These are phyloP conservation scores for Tuctoria greenei DNA, from an alignment of 176 grass and related monocot genomes.

Conservation along the genomic window DNA sequence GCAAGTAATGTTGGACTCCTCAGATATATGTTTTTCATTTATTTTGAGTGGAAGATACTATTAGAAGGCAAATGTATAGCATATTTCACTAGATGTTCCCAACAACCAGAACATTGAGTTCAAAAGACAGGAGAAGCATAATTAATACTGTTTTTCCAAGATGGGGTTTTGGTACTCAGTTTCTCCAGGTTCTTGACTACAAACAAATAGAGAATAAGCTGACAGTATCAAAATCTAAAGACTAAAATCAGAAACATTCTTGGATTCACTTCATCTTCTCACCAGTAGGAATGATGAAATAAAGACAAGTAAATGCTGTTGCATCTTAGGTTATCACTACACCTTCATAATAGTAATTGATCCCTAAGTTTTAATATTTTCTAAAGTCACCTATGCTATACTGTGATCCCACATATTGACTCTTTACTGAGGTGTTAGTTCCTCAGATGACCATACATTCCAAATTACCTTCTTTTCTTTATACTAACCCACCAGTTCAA, in stretches of 20 bases:
- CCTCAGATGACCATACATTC: neutral
- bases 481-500: neutral
- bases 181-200: neutral
- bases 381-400: neutral
- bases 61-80: neutral
- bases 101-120: neutral
- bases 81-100: neutral
- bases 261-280: neutral
- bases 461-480: neutral
- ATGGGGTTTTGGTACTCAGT: neutral
- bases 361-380: neutral
- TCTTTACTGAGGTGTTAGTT: neutral
- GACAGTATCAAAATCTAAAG: too few species aligned
- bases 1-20: slow-evolving; percentile 22
- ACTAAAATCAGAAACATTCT: neutral
- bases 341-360: neutral
- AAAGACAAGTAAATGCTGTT: too few species aligned
- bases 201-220: neutral
- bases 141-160: neutral
- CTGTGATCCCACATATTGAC: neutral
- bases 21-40: slow-evolving; percentile 3
- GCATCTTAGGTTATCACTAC: too few species aligned
- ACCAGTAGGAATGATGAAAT: too few species aligned
- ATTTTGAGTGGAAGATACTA: neutral
- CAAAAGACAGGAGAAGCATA: neutral